Base-by-base conservation (phyloP, 306 rosid species). In the Acacia crassicarpa region DNA sequence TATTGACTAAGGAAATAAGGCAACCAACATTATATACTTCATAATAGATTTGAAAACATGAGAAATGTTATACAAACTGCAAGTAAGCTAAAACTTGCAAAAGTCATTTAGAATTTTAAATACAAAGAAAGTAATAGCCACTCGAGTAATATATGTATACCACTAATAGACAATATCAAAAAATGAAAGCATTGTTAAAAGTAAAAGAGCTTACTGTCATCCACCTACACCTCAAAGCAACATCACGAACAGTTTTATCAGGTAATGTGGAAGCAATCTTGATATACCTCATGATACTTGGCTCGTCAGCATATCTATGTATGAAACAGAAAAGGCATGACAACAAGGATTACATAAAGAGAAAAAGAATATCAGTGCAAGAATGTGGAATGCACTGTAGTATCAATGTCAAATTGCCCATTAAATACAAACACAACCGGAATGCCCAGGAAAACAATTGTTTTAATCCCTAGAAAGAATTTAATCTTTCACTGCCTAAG, bases 181-280 rank as follows among this genome's bases (percentile, higher is more conserved):
- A 49, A 67, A 81, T 23, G 40, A 67, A 79, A 58, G 70, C 56
- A 77, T 32, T 45, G 82, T 44, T 27, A 51, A 77, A 63, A 88
- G 88, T 62, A 81, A 69, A 74, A 69, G 89, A 74, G 84, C 97
- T 85, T 90, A 95, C 99, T 75, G 89, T 92, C 98, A 95, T 90
- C 99, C 99, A 95, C 91, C 97, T 87, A 92, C 96, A 93, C 94
- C 99, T 90, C 92, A 95, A 86, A 82, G 99, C 99, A 86, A 95
- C 99, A 87, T 95, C 98, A 49, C 99, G 97, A 48, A 95, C 99
- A 79, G 99, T 95, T 88, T 95, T 95, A 82, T 95, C 98, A 40
- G 87, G 94, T 88, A 95, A 91, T 33, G 83, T 81, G 49, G 97
- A 96, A 4, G 99, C 99, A 75, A 95, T 95, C 89, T 95, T 95